These are phyloP conservation scores for Ceratobasidium sp. DNA, from an alignment of 1,284 basidiomycete genomes.

Conservation along the genomic window DNA sequence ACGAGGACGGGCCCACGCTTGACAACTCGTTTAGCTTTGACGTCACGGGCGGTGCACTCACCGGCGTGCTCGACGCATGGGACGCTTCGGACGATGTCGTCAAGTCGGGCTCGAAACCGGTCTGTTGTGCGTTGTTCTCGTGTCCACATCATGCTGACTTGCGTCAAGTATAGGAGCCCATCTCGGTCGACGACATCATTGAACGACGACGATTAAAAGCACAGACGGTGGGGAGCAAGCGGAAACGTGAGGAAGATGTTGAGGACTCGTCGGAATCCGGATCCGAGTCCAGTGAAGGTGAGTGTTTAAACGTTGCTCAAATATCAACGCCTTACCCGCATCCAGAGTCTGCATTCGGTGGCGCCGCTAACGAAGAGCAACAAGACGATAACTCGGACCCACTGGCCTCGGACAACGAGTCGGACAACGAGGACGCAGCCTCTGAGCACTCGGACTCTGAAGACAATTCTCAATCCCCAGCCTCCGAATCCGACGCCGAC, in stretches of 20 bases:
- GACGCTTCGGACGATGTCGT: conserved; percentile 66
- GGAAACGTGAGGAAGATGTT: conserved; percentile 55
- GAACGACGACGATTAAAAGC: conserved; percentile 69
- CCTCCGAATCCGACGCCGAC: conserved; percentile 57
- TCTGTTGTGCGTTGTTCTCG: conserved; percentile 58
- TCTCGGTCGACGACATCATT: conserved; percentile 94
- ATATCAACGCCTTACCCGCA: conserved; percentile 11
- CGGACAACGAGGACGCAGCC: no score
- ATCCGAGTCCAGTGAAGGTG: conserved; percentile 50
- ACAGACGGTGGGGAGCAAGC: conserved; percentile 64
- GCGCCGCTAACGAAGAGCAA: conserved; percentile 55
- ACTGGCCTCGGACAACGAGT: conserved; percentile 58
- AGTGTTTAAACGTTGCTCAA: conserved; percentile 3
- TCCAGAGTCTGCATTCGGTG: conserved; percentile 45
- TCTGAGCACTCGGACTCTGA: conserved; percentile 47
- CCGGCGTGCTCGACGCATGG: conserved; percentile 59
- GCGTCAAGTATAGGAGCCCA: conserved; percentile 67
- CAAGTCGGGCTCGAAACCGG: conserved; percentile 72
- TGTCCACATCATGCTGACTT: conserved; percentile 46
- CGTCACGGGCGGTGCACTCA: conserved; percentile 75
- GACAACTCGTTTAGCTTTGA: conserved; percentile 89
- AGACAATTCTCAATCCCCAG: conserved; percentile 50
- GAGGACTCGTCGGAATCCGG: conserved; percentile 49
- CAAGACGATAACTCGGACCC: conserved; percentile 59
- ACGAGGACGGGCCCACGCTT: conserved; percentile 72